Percentiles rank a stretch among this genome's conserved stretches.
Evolutionary conservation across 768 basidiomycete genomes (phyloP).

Genomic region (Chiua virens): DNA sequence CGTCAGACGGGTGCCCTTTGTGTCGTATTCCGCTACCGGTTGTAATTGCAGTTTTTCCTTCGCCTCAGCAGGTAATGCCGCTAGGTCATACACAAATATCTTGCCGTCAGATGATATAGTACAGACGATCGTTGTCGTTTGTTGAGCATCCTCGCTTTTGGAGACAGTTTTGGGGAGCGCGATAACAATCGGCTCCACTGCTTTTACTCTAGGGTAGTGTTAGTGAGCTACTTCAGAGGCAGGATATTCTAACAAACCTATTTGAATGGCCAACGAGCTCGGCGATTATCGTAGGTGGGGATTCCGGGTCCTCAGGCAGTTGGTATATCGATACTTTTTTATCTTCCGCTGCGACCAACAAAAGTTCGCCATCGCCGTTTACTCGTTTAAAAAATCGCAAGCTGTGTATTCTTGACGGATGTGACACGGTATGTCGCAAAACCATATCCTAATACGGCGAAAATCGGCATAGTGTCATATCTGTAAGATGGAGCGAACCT

Average conservation of each 20-base stretch:
- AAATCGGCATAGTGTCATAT: not conserved
- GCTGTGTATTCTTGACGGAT: slow-evolving; percentile 84
- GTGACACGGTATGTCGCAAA: slow-evolving; percentile 67
- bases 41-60: slow-evolving; percentile 37
- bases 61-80: slow-evolving; percentile 39
- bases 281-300: slow-evolving; percentile 60
- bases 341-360: slow-evolving; percentile 88
- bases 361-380: slow-evolving; percentile 57
- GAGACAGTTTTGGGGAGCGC: slow-evolving; percentile 44
- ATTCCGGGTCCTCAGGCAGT: slow-evolving; percentile 45
- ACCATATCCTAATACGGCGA: slow-evolving; percentile 66
- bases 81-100: slow-evolving; percentile 74
- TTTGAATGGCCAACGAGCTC: slow-evolving; percentile 80
- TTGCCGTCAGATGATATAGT: slow-evolving; percentile 91
- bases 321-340: slow-evolving; percentile 82
- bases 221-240: not conserved
- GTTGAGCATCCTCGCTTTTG: slow-evolving; percentile 16
- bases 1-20: slow-evolving; percentile 83
- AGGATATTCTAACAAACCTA: slow-evolving; percentile 49
- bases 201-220: slow-evolving; percentile 64
- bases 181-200: slow-evolving; percentile 65
- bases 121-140: slow-evolving; percentile 61
- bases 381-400: slow-evolving; percentile 70
- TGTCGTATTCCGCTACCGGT: slow-evolving; percentile 72
- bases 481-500: not conserved